A percentile compares a stretch with the other conserved stretches of the same genome.
Evolutionary conservation across 371 early-diverging fungal species (phyloP).

Genomic region (Actinomortierella wolfii): DNA sequence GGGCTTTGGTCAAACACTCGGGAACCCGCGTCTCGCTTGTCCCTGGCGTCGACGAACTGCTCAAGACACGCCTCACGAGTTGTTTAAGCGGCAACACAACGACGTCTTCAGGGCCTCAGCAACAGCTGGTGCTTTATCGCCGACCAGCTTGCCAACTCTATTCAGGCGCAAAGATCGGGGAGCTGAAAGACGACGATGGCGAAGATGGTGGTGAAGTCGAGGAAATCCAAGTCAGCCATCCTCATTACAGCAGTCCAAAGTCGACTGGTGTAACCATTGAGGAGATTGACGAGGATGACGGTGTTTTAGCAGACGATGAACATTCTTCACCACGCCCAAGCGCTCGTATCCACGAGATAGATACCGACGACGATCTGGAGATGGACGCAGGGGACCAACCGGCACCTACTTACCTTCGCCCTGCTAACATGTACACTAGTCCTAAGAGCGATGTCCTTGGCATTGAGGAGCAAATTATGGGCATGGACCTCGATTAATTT

Average conservation of each 20-base stretch:
- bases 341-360: neutral
- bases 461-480: constrained; percentile 35
- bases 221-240: too few relatives aligned
- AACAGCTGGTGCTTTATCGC: constrained; percentile 35
- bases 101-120: constrained; percentile 15
- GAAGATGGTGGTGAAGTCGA: neutral
- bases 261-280: constrained; percentile 8
- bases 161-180: neutral
- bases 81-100: neutral
- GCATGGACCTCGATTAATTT: constrained; percentile 47
- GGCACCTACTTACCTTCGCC: too few relatives aligned
- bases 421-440: too few relatives aligned
- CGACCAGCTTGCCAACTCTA: constrained; percentile 14
- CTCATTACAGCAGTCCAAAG: constrained; percentile 5
- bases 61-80: constrained; percentile 10
- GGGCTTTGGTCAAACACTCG: constrained; percentile 15
- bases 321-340: neutral
- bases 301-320: neutral
- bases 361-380: constrained; percentile 1
- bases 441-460: constrained; percentile 6
- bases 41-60: constrained; percentile 28
- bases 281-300: constrained; percentile 26
- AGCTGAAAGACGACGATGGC: neutral
- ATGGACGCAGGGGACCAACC: too few relatives aligned
- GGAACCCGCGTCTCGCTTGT: constrained; percentile 7